Base-by-base conservation (phyloP, 1,284 basidiomycete species). In the Xerocomus cyaneibrunnescens region DNA sequence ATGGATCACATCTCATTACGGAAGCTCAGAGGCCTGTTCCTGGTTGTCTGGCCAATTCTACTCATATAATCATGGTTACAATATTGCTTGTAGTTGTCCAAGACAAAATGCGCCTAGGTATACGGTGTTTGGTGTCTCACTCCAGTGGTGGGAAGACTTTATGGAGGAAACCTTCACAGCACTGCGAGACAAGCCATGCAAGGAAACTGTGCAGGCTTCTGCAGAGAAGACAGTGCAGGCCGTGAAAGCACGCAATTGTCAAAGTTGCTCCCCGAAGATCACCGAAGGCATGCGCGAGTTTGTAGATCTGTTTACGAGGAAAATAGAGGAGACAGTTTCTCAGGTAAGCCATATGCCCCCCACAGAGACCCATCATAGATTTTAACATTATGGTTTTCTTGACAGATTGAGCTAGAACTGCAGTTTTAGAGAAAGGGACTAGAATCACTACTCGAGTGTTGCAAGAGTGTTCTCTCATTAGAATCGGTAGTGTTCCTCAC, bases 121-220 rank as follows among this genome's bases (percentile, higher is more conserved):
- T 9, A 22, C 2, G 14, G 7, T 43, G 6, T 43, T 42, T 19
- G 7, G 5, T 6, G 7, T 1, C 1, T 13, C 56, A 9, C 38
- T 36, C 16, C 32, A 30, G 23, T 61, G 61, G 61, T 61, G 61
- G 59, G 46, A 35, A 10, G 34, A 35, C 10, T 35, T 35, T 19
- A 35, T 35, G 34, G 34, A 35, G 34, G 34, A 35, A 35, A 35
- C 34, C 5, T 35, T 35, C 17, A 19, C n/a, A 10, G 17, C 34
- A 19, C 34, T 35, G 34, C 31, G 42, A 13, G 42, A 44, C 42
- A 43, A 35, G 19, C 60, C 62, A 7, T 64, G 49, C 30, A 43
- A 46, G 9, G 43, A 10, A 21, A 46, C 42, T 1, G 31, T 45
- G 7, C 5, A 34, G 17, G 14, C 10, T 17, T 1, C 6, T 28